Base-by-base conservation (phyloP, 2,329 filamentous ascomycete species). In the Epichloe gansuensis region DNA sequence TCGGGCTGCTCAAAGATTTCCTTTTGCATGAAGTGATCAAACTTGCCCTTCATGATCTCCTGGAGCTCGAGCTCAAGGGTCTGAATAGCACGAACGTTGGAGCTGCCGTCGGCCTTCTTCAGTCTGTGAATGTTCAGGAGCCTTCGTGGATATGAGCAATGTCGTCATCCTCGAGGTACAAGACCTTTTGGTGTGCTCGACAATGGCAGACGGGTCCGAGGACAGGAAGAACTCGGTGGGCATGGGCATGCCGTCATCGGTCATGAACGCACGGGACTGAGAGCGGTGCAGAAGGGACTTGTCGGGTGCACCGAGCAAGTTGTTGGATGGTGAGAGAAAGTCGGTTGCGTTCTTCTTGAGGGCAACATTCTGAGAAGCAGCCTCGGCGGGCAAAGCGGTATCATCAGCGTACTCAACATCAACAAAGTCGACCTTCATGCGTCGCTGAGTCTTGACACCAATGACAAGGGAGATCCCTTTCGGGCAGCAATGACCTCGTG, bases 11-110 rank as follows among this genome's bases (percentile, higher is more conserved):
- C 93, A 71, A 98, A 98, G 66, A 98, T 98, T 72, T 98, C 93
- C 83, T 98, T 98, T 72, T 98, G 93, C 93, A 98, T 98, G 80
- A 96, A 98, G 77, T 98, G 93, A 72, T 98, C 93, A 73, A 97
- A 98, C 70, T 93, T 94, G 72, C 93, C 93, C 85, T 98, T 98
- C 93, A 98, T 98, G 74, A 98, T 98, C 78, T 98, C 91, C 77
- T 98, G 93, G 59, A 98, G 85, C 78, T 98, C 90, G 49, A 98
- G 87, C 78, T 98, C 93, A 53, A 98, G 82, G 52, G 93, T 98
- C 80, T 98, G 93, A 70, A 98, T 98, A 63, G 88, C 89, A 69
- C 93, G 91, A 62, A 97, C 90, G 68, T 97, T 96, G 73, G 89
- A 95, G 67, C 87, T 91, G 61, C 91, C 91, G 68, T 97, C 91